Evolutionary conservation across 352 stramenopile species (phyloP), one percentile per base, ranked within the genome.

Genomic region (Globisporangium lucens): DNA sequence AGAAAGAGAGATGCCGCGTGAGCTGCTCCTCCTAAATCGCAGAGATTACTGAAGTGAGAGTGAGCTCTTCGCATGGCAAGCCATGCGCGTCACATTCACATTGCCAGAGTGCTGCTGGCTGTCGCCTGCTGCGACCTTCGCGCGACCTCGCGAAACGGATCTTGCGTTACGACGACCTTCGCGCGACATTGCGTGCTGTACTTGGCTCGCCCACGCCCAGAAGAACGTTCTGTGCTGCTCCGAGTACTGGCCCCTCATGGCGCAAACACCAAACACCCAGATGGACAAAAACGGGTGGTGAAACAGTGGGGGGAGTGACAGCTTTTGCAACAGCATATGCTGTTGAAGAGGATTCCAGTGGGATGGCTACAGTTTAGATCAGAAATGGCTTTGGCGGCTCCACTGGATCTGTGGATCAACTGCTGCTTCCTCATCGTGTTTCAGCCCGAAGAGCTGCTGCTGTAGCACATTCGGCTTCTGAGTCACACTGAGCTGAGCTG

Each of bases 31-130:
- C 56, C 43, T 63, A 35, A 41, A 65, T 61, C 43, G 17, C 43
- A 51, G 43, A 51, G 17, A 51, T 43, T 67, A 38, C 62, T 38
- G 36, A 56, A 67, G 62, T 67, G 62, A 61, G 62, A 67, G 62
- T 67, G 62, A 61, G 62, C 30, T 65, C 41, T 52, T 65, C 27
- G 30, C 49, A 13, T 35, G 15, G 36, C 53, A n/a, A 24, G 22
- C 35, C 35, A 30, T 22, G 53, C 53, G 29, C 30, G 56, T 43
- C 49, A 67, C 61, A 67, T 51, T 51, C 49, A 67, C 61, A 67
- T 51, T 51, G 43, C 43, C 43, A 51, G 43, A 17, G 41, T 49
- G 41, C 41, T 47, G 13, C 41, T 47, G 15, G 52, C 4, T 13
- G 53, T 22, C 20, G 13, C 12, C 17, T 65, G n/a, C 41, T 15